Base-by-base conservation (phyloP, 495 filamentous ascomycete species). In the Penicillium antarcticum region DNA sequence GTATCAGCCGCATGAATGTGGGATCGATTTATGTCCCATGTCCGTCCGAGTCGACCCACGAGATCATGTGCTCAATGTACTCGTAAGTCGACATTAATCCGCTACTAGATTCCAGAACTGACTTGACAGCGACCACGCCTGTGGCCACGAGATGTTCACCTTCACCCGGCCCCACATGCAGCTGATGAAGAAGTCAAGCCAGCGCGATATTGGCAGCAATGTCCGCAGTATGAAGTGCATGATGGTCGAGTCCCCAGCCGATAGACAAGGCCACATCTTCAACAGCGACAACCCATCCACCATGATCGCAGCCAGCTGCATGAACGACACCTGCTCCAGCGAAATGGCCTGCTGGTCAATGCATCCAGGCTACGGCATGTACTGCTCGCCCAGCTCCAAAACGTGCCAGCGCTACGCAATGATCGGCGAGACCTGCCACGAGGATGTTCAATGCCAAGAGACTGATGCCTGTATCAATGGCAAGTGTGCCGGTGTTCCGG, bases 11-110 rank as follows among this genome's bases (percentile, higher is more conserved):
- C 17, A 45, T 16, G 31, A 45, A 45, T 12, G 12, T 45, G 8
- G 42, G 42, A 21, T 45, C 42, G 21, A 45, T 45, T 18, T 45
- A 45, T 35, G 42, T 45, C 42, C 42, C 42, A 5, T 45, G 42
- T 6, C 31, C 42, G 12, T 23, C 31, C 13, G 42, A 45, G 5
- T 5, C 18, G 10, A 23, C 9, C 5, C 31, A 35, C 1, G 42
- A 45, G 11, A 21, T 45, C 12, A 45, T 45, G 18, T 45, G 42
- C 42, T 34, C 42, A n/a, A 24, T 45, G 18, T 45, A 45, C 42
- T 19, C 26, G 26, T 44, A 35, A 34, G 42, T 45, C 14, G 7
- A 34, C 10, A 18, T 23, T 7, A 11, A 9, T 19, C 29, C 8
- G 4, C 5, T 13, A 26, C 5, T 12, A 14, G 12, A 9, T 7